Base-by-base conservation (phyloP, 2,329 filamentous ascomycete species). In the Didymella glomerata region DNA sequence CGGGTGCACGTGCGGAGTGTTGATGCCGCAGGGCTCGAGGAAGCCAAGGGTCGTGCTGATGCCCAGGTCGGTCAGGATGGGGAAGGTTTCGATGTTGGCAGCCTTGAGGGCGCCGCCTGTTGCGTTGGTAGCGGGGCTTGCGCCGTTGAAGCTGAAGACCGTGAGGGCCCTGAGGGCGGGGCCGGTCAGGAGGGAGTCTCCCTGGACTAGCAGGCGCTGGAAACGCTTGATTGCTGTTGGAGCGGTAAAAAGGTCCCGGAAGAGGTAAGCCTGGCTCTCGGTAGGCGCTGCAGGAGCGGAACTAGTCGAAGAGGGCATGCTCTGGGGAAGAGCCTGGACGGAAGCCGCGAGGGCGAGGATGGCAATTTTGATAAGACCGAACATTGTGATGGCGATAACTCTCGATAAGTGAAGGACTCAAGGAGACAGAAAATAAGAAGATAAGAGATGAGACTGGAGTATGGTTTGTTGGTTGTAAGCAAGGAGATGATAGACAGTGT, bases 81-180 rank as follows among this genome's bases (percentile, higher is more conserved):
- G 78, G 63, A 79, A 79, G 48, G 62, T 76, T 30, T 74, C 73
- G 56, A 76, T 70, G 63, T 77, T 78, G n/a, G 72, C 72, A 48
- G 69, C 48, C 41, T 71, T 70, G n/a, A 63, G 63, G 16, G 63
- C 66, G 16, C 70, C 71, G 44, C 71, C 89, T 75, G 90, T 90
- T 64, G 84, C 88, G 50, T 85, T 79, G 14, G 76, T 36, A 10
- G 74, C 60, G 11, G 80, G 77, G 16, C 62, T 59, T 18, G 80
- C 79, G 60, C 76, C 70, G 62, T 85, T 75, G 66, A 84, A 82
- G 72, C 83, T 83, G 83, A 92, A 93, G 73, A 88, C 90, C 78
- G 90, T 85, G 70, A 68, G 44, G 13, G 69, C 65, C 46, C 66
- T 67, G 27, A 80, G 64, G 4, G 66, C 69, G 2, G 75, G 70